Conservation (phyloP, 805 yeast genomes). For the Candida andamanensis region DNA sequence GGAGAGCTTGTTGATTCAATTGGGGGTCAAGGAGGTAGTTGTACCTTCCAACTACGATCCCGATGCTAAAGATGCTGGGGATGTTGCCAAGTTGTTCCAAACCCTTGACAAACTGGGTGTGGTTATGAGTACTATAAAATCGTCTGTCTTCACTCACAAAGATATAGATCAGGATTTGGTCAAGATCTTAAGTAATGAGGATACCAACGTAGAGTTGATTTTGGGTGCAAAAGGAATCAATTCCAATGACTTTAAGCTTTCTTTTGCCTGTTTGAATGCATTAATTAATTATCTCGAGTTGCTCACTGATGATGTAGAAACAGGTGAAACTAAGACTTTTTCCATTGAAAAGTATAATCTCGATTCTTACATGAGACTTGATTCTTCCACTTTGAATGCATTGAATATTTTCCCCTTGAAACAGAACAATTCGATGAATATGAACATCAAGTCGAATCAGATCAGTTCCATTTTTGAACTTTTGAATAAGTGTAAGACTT, state of each 20-base stretch:
- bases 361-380: slow-evolving; percentile 82
- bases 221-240: slow-evolving; percentile 52
- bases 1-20: slow-evolving; percentile 80
- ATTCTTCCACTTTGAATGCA: slow-evolving; percentile 84
- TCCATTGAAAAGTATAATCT: slow-evolving; percentile 63
- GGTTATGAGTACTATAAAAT: slow-evolving; percentile 56
- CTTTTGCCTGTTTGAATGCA: slow-evolving; percentile 64
- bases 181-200: slow-evolving; percentile 47
- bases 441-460: slow-evolving; percentile 17
- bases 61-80: slow-evolving; percentile 41
- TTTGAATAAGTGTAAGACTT: slow-evolving; percentile 80
- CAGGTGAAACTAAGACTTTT: slow-evolving; percentile 41
- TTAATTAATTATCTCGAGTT: slow-evolving; percentile 64
- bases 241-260: slow-evolving; percentile 40
- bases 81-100: slow-evolving; percentile 58
- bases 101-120: slow-evolving; percentile 71
- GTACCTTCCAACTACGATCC: slow-evolving; percentile 43
- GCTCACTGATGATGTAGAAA: slow-evolving; percentile 42
- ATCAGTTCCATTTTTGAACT: slow-evolving; percentile 68
- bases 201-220: slow-evolving; percentile 35
- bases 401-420: slow-evolving; percentile 70
- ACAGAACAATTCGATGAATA: slow-evolving; percentile 13
- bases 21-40: slow-evolving; percentile 83
- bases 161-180: slow-evolving; percentile 75
- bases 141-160: slow-evolving; percentile 54